Evolutionary conservation across 1,284 basidiomycete genomes (phyloP), one percentile per base, ranked within the genome.

Genomic region (Sphaerobolus stellatus): DNA sequence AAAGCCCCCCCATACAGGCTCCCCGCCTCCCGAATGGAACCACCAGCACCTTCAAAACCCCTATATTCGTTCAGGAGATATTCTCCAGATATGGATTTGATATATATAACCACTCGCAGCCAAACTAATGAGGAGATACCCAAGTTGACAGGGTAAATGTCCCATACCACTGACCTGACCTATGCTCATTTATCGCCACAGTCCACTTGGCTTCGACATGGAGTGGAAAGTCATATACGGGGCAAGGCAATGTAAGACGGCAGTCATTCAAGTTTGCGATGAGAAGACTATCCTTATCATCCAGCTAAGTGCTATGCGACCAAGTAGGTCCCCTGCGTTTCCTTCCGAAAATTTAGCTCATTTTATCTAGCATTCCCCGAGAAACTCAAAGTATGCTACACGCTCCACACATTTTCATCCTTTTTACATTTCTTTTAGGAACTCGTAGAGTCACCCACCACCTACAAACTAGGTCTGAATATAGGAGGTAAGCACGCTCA

Each of bases 401-500:
- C n/a, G n/a, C n/a, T n/a, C n/a, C n/a, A n/a, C n/a, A n/a, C n/a
- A n/a, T n/a, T n/a, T n/a, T n/a, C n/a, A n/a, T n/a, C n/a, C n/a
- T n/a, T n/a, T n/a, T n/a, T n/a, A n/a, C n/a, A n/a, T n/a, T n/a
- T n/a, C n/a, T n/a, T n/a, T n/a, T n/a, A n/a, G n/a, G n/a, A n/a
- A n/a, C n/a, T n/a, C n/a, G 74, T 83, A 11, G 79, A 82, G 61
- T 70, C 71, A 24, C 64, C 70, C n/a, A 56, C 65, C 5, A 66
- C 76, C n/a, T 56, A 71, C 33, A 86, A 86, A 63, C 66, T 78
- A 3, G 84, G 84, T 3, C 83, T 76, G 6, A 86, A 84, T 61
- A 84, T 86, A 50, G 64, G 77, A 36, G 77, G 83, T 85, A 56
- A 57, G 78, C n/a, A n/a, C n/a, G n/a, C n/a, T n/a, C n/a, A n/a